A percentile compares a stretch with the other conserved stretches of the same genome.
phyloP scores from a whole-genome alignment of 345 rosid genomes.

The Diplotaxis tenuifolia region DNA sequence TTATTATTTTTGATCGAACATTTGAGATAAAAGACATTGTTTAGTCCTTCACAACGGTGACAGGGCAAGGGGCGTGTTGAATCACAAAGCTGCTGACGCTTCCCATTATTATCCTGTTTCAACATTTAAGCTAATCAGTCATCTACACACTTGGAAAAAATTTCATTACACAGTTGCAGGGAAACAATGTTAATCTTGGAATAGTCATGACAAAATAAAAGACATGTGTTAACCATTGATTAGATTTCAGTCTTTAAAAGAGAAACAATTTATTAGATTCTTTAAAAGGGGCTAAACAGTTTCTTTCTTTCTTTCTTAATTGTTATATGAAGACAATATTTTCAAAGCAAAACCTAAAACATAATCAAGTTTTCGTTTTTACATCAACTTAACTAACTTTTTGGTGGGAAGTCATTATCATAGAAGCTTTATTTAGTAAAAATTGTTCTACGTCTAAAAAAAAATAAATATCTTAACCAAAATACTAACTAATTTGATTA shows the following conservation, averaged over 20 bases:
- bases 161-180: background rate
- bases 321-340: background rate
- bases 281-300: background rate
- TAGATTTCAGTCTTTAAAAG: background rate
- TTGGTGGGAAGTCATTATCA: background rate
- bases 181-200: background rate
- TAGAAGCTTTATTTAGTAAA: too few species aligned
- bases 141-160: background rate
- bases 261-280: too few species aligned
- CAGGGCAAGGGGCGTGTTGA: slow-evolving; percentile 57
- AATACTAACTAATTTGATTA: background rate
- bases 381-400: too few species aligned
- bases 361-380: too few species aligned
- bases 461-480: background rate
- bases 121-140: background rate
- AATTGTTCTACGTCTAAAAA: background rate
- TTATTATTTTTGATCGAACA: slow-evolving; percentile 3
- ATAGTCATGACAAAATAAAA: background rate
- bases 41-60: slow-evolving; percentile 52
- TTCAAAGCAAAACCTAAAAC: background rate
- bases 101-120: slow-evolving; percentile 76
- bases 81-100: slow-evolving; percentile 57
- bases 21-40: slow-evolving; percentile 1
- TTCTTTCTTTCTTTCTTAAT: background rate
- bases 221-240: background rate